Evolutionary conservation across 306 rosid genomes (phyloP), one percentile per base, ranked within the genome.

Genomic region (Cucumis cinereus): DNA sequence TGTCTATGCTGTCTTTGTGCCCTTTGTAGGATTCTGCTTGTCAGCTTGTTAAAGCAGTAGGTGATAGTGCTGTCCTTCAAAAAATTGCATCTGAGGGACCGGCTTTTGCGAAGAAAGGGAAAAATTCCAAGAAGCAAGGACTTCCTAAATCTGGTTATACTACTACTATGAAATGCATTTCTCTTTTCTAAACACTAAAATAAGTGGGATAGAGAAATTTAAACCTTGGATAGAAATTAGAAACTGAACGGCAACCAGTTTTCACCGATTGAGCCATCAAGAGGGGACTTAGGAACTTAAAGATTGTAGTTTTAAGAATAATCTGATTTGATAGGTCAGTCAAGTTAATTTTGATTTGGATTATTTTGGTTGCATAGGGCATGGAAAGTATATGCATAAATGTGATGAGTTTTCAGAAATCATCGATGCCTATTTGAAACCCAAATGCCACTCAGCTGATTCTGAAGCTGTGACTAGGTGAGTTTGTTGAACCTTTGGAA

Each of bases 41-140:
- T 83, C 91, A 88, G 73, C 81, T 88, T 59, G 88, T 92, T 58
- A 90, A 83, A 79, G 86, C 96, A 26, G 75, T 82, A 76, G 97
- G 97, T 50, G 96, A 92, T 78, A 72, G 84, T 76, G 50, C 50
- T 77, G 72, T 92, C 80, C 93, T 92, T 60, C 78, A 90, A 72
- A 92, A 83, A 79, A n/a, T 92, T 77, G 80, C 88, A 78, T 90
- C 88, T 24, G 96, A 92, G 79, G 97, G 96, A 64, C 87, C 88
- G 79, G 87, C 71, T 62, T 86, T 88, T 75, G 82, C 85, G 47
- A 86, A 85, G 82, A 90, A 82, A 81, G 81, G 79, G 59, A 87
- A 78, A 82, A 83, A 73, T 38, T 70, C 68, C 73, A 79, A 81
- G 82, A 84, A 84, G 82, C 64, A 10, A 70, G 79, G 74, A 59